Base-by-base conservation (phyloP, 164 flowering plant genomes). In the Chimonanthus praecox region DNA sequence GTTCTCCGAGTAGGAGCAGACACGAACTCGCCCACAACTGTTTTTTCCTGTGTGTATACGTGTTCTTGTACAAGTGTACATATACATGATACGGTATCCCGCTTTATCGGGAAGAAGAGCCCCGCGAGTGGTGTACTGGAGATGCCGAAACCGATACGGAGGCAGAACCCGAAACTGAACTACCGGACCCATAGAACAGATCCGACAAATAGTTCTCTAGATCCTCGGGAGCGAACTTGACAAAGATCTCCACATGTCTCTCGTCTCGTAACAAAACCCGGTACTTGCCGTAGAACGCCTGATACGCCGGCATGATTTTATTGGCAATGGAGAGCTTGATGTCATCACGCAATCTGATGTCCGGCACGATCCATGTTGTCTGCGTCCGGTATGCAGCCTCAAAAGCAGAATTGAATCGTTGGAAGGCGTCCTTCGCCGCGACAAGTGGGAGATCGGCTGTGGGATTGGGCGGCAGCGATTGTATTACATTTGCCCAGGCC, bases 201-300 rank as follows among this genome's bases (percentile, higher is more conserved):
- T 87, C 95, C 16, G 92, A 90, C 72, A 92, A 64, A 81, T 88
- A 85, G 79, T 87, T 92, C 2, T 73, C 86, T 78, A 94, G 44
- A 83, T 92, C 94, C 5, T 90, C 92, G 13, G 97, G 95, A 69
- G 88, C 72, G 74, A 77, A 89, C 76, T 80, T 85, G 77, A 91
- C 84, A 11, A 82, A 58, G 2, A 78, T 47, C 64, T 78, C 84
- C 5, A 13, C 10, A 13, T 76, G 72, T 21, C 48, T 69, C 0
- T 77, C 83, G 10, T 74, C 69, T 67, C 58, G 50, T 70, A 71
- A 48, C 46, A 43, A 9, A 4, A 7, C 72, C 51, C 86, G 72
- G 44, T 79, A 76, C 63, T 73, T 83, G 49, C 79, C 82, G 70
- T 86, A 89, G 48, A 91, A 80, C 3, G 33, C 83, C 51, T 84